phyloP scores from a whole-genome alignment of 2,329 filamentous ascomycete genomes.

The Boeremia exigua region DNA sequence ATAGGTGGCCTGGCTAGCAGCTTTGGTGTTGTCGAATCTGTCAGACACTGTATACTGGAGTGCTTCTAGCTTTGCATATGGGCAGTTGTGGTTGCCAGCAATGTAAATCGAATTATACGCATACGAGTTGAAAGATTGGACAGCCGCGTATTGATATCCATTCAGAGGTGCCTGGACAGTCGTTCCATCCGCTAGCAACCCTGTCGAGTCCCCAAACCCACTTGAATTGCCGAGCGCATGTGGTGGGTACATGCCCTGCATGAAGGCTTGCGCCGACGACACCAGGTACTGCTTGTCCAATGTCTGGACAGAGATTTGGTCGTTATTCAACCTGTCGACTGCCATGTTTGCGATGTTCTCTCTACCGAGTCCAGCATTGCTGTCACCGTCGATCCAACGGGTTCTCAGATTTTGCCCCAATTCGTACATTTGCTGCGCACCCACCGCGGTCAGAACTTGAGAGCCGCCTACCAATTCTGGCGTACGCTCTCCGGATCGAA shows the following conservation, averaged over 20 bases:
- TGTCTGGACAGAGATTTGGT: slow-evolving; percentile 57
- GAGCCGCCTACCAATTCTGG: slow-evolving; percentile 46
- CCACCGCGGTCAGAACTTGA: slow-evolving; percentile 57
- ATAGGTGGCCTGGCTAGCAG: slow-evolving; percentile 54
- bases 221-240: slow-evolving; percentile 36
- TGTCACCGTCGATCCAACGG: slow-evolving; percentile 55
- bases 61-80: slow-evolving; percentile 44
- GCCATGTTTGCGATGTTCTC: slow-evolving; percentile 51
- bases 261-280: slow-evolving; percentile 65
- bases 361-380: slow-evolving; percentile 27
- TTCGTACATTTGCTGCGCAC: slow-evolving; percentile 60
- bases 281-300: slow-evolving; percentile 56
- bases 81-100: slow-evolving; percentile 56
- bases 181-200: slow-evolving; percentile 57
- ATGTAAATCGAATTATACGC: slow-evolving; percentile 61
- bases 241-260: slow-evolving; percentile 67
- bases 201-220: slow-evolving; percentile 40
- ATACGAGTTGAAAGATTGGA: slow-evolving; percentile 51
- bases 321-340: slow-evolving; percentile 51
- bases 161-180: slow-evolving; percentile 56
- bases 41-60: slow-evolving; percentile 51
- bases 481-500: slow-evolving; percentile 62
- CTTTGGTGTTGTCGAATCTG: slow-evolving; percentile 50
- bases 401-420: slow-evolving; percentile 59
- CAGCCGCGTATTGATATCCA: slow-evolving; percentile 64